Base-by-base conservation (phyloP, 2,329 filamentous ascomycete species). In the Passalora sequoiae region DNA sequence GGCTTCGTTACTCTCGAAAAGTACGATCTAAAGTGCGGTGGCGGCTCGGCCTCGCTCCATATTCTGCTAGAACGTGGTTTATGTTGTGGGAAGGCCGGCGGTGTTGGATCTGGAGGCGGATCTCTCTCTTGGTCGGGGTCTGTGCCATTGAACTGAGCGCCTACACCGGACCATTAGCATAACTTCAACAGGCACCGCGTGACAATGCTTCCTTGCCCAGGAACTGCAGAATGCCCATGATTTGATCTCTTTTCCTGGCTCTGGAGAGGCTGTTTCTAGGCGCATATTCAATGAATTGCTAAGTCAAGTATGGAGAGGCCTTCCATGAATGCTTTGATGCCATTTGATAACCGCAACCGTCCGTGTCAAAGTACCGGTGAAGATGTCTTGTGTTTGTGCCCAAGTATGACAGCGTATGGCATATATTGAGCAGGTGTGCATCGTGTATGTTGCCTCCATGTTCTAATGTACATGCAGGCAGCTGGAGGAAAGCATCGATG, bases 11-110 rank as follows among this genome's bases (percentile, higher is more conserved):
- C 51, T 40, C 46, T 55, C 15, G 66, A 50, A 44, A 74, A 72
- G 27, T 77, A 65, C 16, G 65, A 55, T 41, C 65, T 57, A 36
- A 74, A 63, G 10, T 72, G 62, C n/a, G 56, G 70, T 53, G 49
- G 63, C 12, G 47, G 43, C 17, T 44, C 35, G 4, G 44, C 36
- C 19, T 49, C 28, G 35, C 25, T 46, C 55, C 59, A 60, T 31
- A 36, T 27, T 6, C 38, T 13, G 29, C 22, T 36, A 27, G 25
- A 13, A n/a, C 21, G 36, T n/a, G 39, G 12, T 22, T 29, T 28
- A 15, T 45, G 44, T 4, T 36, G 21, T 21, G 60, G 60, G 32
- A 63, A 61, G 6, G 48, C 50, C 6, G 62, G 40, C 2, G 50
- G 43, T 6, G 57, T 61, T 4, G 60, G 40, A 28, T 44, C 40